Evolutionary conservation across 495 filamentous ascomycete genomes (phyloP), one percentile per base, ranked within the genome.

Genomic region (Amniculicola lignicola): DNA sequence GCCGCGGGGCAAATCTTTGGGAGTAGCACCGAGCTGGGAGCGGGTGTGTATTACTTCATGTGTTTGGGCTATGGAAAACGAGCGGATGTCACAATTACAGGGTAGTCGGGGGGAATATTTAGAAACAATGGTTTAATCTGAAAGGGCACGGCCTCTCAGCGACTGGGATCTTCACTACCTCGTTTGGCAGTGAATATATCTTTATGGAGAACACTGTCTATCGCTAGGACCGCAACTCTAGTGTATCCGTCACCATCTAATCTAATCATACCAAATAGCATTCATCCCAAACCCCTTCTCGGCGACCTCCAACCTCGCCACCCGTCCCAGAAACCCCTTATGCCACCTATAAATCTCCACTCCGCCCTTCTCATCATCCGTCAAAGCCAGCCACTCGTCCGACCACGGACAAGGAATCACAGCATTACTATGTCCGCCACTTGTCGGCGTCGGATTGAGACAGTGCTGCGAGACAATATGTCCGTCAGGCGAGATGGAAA

Each of bases 281-380:
- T 93, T 91, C 88, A 91, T 91, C 1, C 86, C 86, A 70, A 90
- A 91, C 42, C 88, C 88, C 38, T 83, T 85, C 72, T 93, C 87
- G 12, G 82, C 80, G 46, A 93, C 83, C 61, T 85, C 80, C 54
- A 83, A 78, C 48, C 84, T 76, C 16, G 87, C 88, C 24, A 91
- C 87, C 15, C 88, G 75, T 10, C 80, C 82, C 50, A 93, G 63
- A 59, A 83, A 87, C 77, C 90, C 88, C 33, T 90, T 84, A 59
- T 81, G 75, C 82, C 85, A 93, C 28, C 87, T 74, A 63, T 90
- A 91, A 59, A 93, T 88, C 75, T 91, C 88, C n/a, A 93, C 67
- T 70, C 83, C 89, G 3, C 88, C 88, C 49, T 87, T 79, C 73
- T 90, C 84, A 63, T 93, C 88, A 59, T 93, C 88, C 43, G 86